Conservation (phyloP, 2,329 filamentous ascomycete species). For the Daldinia sp. region DNA sequence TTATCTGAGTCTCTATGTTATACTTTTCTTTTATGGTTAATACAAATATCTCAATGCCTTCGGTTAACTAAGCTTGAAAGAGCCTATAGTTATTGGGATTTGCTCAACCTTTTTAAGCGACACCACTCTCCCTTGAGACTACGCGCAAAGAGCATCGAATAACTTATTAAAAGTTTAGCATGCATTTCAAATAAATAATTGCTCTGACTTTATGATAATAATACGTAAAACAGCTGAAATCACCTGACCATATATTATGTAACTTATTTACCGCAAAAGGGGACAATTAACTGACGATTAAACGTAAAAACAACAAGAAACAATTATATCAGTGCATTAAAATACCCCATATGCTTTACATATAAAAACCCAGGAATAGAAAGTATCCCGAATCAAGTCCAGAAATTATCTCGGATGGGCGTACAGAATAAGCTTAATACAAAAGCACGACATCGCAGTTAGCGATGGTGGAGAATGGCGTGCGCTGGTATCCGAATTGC, state of each 20-base stretch:
- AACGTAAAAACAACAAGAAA: not conserved
- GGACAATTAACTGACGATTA: not conserved
- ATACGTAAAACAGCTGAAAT: too few relatives aligned
- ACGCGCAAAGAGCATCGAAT: too few relatives aligned
- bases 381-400: not conserved
- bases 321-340: not conserved
- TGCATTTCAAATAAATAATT: too few relatives aligned
- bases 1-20: not conserved
- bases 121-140: too few relatives aligned
- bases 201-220: too few relatives aligned
- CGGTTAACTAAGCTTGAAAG: not conserved
- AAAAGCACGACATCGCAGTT: conserved; percentile 24
- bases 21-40: not conserved
- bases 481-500: conserved; percentile 16
- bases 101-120: too few relatives aligned
- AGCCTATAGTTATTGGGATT: too few relatives aligned
- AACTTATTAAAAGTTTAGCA: too few relatives aligned
- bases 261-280: not conserved
- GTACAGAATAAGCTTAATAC: conserved; percentile 19
- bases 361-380: conserved; percentile 1
- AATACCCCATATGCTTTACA: not conserved
- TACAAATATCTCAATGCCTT: not conserved
- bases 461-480: conserved; percentile 27
- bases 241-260: not conserved
- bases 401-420: conserved; percentile 1